Evolutionary conservation across 345 rosid genomes (phyloP), one percentile per base, ranked within the genome.

Genomic region (Lepidium africanum): DNA sequence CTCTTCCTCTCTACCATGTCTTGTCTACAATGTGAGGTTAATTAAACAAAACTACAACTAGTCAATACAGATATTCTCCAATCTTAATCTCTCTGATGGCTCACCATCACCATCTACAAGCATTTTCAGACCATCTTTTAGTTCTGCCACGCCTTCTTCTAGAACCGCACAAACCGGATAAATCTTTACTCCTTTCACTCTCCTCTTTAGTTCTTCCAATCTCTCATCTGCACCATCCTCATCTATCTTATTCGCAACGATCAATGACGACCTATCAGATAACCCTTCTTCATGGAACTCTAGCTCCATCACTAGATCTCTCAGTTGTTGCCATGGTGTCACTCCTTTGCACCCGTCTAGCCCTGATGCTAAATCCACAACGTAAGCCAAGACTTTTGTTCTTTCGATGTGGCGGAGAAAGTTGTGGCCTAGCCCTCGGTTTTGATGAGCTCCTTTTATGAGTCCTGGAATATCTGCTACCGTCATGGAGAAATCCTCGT

Each of bases 401-500:
- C 98, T 83, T 69, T 93, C 96, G 21, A 93, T 88, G 83, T 93
- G 98, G 6, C 96, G 86, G 27, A 90, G 78, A 69, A 93, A 93
- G 42, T 96, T 86, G 21, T 93, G 97, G 36, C 98, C 98, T 41
- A 93, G 85, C 10, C 98, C 98, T 21, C 88, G 75, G 69, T 90
- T 85, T 72, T 78, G 84, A 56, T 93, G 94, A 51, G 96, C 97
- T 25, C 96, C 96, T 79, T 83, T 87, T 71, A 93, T 86, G 21
- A 93, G 92, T 53, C 98, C 98, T 0, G 98, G 97, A 58, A 93
- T 87, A 70, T 93, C 98, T 1, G 98, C 98, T 67, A 93, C 92
- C 6, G 94, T 90, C 59, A 93, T 82, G 33, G 96, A 88, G 72
- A 93, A 74, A 74, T 93, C 92, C 0, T 88, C 87, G 7, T 82